phyloP scores from a whole-genome alignment of 495 filamentous ascomycete genomes.

The Penicillium coffeae region DNA sequence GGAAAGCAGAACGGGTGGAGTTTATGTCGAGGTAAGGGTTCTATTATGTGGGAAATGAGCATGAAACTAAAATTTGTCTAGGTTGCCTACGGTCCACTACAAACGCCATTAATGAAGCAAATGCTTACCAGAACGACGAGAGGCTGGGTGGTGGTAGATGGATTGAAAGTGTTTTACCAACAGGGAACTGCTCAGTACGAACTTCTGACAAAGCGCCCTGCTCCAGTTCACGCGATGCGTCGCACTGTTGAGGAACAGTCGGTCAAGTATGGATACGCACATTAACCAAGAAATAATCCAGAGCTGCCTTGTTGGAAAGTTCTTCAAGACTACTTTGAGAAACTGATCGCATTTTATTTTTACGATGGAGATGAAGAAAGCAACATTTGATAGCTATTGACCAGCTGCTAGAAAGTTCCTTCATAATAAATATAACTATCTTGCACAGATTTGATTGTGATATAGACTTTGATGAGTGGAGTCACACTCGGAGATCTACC shows the following conservation, averaged over 20 bases:
- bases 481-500: too few species aligned
- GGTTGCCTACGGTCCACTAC: conserved; percentile 36
- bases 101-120: conserved; percentile 57
- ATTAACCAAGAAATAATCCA: neutral
- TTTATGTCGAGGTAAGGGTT: conserved; percentile 57
- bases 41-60: neutral
- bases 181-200: conserved; percentile 75
- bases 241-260: conserved; percentile 19
- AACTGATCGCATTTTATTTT: too few species aligned
- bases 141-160: conserved; percentile 67
- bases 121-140: conserved; percentile 31
- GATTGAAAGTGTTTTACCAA: conserved; percentile 63
- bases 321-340: neutral
- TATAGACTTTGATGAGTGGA: too few species aligned
- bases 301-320: neutral
- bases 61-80: conserved; percentile 42
- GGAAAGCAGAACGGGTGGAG: conserved; percentile 67
- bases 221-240: conserved; percentile 61
- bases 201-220: conserved; percentile 66
- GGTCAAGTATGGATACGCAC: conserved; percentile 11
- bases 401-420: too few species aligned
- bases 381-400: too few species aligned
- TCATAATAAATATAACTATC: neutral
- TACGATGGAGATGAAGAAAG: too few species aligned
- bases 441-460: too few species aligned